Percentiles rank a stretch among this genome's conserved stretches.
These are phyloP conservation scores for Strobilomyces dryophilus DNA, from an alignment of 768 basidiomycete genomes.

Conservation along the genomic window DNA sequence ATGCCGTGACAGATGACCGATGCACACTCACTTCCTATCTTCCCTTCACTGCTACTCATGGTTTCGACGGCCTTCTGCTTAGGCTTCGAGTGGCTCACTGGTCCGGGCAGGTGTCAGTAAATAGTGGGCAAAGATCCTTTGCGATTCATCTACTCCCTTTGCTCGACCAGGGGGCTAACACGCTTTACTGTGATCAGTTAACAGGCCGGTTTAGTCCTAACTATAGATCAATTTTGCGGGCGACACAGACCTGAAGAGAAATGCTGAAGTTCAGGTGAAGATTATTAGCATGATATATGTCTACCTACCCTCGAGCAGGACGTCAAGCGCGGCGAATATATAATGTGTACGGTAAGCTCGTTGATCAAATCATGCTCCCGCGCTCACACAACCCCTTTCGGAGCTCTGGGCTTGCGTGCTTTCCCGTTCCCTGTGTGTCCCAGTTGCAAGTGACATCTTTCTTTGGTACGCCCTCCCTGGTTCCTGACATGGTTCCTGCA, in stretches of 20 bases:
- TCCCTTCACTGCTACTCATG: constrained; percentile 42
- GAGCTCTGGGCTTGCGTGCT: too few relatives aligned
- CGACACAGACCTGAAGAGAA: constrained; percentile 43
- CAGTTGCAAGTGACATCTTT: constrained; percentile 47
- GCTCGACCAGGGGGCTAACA: constrained; percentile 45
- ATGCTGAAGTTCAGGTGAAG: constrained; percentile 44
- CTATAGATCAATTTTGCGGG: constrained; percentile 49
- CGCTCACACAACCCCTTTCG: too few relatives aligned
- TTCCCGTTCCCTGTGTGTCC: constrained; percentile 41
- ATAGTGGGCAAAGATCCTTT: constrained; percentile 48
- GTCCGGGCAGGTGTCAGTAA: constrained; percentile 47
- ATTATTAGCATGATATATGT: constrained; percentile 44
- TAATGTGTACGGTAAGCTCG: constrained; percentile 31
- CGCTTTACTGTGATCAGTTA: constrained; percentile 49
- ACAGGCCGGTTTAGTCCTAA: constrained; percentile 48
- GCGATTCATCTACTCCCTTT: constrained; percentile 38
- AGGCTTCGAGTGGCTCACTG: constrained; percentile 39
- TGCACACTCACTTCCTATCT: constrained; percentile 41
- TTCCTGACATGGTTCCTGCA: not conserved
- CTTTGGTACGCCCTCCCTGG: constrained; percentile 34
- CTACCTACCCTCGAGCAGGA: too few relatives aligned
- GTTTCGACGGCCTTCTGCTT: constrained; percentile 43
- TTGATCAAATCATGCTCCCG: constrained; percentile 44
- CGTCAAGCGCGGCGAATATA: constrained; percentile 25
- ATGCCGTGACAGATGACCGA: constrained; percentile 32